phyloP scores from a whole-genome alignment of 768 basidiomycete species.

The Dioszegia hungarica region DNA sequence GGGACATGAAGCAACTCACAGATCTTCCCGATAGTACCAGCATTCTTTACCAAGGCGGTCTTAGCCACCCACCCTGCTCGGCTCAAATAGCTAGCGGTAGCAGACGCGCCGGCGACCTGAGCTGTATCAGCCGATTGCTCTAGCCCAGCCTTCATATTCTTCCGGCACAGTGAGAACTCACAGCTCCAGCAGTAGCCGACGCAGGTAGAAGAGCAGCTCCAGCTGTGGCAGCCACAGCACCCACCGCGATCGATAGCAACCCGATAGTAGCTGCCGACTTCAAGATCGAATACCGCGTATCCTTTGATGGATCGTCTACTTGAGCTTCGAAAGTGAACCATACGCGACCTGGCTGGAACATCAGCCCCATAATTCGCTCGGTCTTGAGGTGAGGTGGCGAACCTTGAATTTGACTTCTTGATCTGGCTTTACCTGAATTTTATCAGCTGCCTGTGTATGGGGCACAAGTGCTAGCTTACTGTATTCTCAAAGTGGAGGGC shows the following conservation, averaged over 20 bases:
- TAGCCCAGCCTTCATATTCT: no score
- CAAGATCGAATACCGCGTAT: conserved; percentile 35
- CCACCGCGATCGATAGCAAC: conserved; percentile 34
- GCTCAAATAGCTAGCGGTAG: conserved; percentile 28
- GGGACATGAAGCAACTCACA: conserved; percentile 18
- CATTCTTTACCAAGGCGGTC: conserved; percentile 29
- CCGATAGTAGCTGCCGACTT: conserved; percentile 47
- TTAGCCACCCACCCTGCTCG: conserved; percentile 35
- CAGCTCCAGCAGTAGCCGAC: conserved; percentile 23
- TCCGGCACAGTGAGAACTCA: no score
- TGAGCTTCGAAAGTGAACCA: conserved; percentile 45
- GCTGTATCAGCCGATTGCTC: background rate
- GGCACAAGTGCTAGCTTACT: conserved; percentile 10
- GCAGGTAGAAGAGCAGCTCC: conserved; percentile 42
- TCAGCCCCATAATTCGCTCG: background rate
- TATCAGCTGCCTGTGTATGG: no score
- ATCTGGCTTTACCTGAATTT: conserved; percentile 36
- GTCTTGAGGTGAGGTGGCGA: conserved; percentile 1
- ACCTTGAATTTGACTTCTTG: conserved; percentile 42
- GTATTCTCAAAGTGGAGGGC: conserved; percentile 44
- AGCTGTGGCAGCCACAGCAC: conserved; percentile 41
- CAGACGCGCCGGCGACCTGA: conserved; percentile 26
- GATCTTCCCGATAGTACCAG: conserved; percentile 35
- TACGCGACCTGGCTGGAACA: conserved; percentile 35
- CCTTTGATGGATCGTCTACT: conserved; percentile 40